phyloP scores from a whole-genome alignment of 2,329 filamentous ascomycete species.

The Gremmenia infestans region DNA sequence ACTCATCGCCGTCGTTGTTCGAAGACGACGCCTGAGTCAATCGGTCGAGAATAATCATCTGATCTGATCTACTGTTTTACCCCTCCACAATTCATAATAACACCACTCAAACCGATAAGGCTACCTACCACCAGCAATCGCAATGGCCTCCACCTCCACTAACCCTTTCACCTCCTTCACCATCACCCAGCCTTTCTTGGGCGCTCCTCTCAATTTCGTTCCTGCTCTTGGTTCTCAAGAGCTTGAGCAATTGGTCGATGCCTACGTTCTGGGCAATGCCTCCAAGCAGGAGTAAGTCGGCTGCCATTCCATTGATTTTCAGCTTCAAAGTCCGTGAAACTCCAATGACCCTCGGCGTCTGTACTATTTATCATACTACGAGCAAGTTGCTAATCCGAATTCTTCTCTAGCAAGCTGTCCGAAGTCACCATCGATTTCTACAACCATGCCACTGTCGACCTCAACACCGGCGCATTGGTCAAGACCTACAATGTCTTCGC shows the following conservation, averaged over 20 bases:
- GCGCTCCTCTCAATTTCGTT: slow-evolving; percentile 58
- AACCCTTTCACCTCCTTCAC: slow-evolving; percentile 32
- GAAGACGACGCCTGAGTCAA: background rate
- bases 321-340: too few species aligned
- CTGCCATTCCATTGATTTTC: too few species aligned
- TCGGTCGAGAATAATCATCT: slow-evolving; percentile 2
- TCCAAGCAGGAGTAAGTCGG: slow-evolving; percentile 42
- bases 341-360: too few species aligned
- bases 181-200: slow-evolving; percentile 53
- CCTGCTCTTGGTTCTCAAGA: slow-evolving; percentile 59
- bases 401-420: slow-evolving; percentile 43
- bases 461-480: slow-evolving; percentile 54
- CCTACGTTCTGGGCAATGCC: slow-evolving; percentile 49
- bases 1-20: background rate
- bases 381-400: too few species aligned
- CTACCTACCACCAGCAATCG: background rate
- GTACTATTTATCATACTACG: too few species aligned
- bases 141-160: slow-evolving; percentile 15
- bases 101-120: slow-evolving; percentile 4
- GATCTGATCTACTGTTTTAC: background rate
- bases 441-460: slow-evolving; percentile 50
- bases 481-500: slow-evolving; percentile 35
- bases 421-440: slow-evolving; percentile 56
- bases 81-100: background rate
- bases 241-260: slow-evolving; percentile 54